Base-by-base conservation (phyloP, 768 basidiomycete species). In the Pleurotus tuoliensis region DNA sequence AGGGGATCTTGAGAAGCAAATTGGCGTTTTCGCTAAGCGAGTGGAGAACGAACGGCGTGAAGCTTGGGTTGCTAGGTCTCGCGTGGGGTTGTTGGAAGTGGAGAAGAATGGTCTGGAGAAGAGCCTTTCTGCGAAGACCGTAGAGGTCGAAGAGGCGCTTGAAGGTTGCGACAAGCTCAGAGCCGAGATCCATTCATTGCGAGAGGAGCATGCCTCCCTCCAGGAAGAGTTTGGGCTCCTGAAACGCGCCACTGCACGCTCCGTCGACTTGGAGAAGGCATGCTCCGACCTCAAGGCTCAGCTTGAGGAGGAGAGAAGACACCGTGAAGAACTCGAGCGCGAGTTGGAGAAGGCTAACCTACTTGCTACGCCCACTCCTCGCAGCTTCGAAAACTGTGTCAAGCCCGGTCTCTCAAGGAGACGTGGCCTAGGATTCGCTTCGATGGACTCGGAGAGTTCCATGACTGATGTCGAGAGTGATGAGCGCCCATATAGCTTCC, bases 61-160 rank as follows among this genome's bases (percentile, higher is more conserved):
- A 56, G 87, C 86, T 2, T 92, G 89, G 86, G 80, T 93, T 40
- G 86, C 90, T n/a, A 79, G 89, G 12, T 92, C 92, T 45, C 83
- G 80, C 40, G 73, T 83, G 5, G 80, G 84, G 6, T 62, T 89
- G 55, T 60, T 90, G 44, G 84, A 90, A 66, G 76, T 82, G 16
- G 90, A 90, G 71, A 88, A 86, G 62, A 68, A 67, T n/a, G 73
- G 74, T 2, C 67, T 88, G 46, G 78, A 80, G 62, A 81, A 79
- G 66, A 73, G 73, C 41, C 61, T 84, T 24, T 47, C 55, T 24
- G 48, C 41, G 25, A 58, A 13, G 56, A 58, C 64, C 18, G 68
- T 62, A 47, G 63, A 71, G 53, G 45, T 18, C 5, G 38, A 64
- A 13, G 47, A 47, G 5, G 48, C 58, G 7, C 44, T 52, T 5